phyloP scores from a whole-genome alignment of 805 yeast genomes.

The Barnettozyma botsteinii region DNA sequence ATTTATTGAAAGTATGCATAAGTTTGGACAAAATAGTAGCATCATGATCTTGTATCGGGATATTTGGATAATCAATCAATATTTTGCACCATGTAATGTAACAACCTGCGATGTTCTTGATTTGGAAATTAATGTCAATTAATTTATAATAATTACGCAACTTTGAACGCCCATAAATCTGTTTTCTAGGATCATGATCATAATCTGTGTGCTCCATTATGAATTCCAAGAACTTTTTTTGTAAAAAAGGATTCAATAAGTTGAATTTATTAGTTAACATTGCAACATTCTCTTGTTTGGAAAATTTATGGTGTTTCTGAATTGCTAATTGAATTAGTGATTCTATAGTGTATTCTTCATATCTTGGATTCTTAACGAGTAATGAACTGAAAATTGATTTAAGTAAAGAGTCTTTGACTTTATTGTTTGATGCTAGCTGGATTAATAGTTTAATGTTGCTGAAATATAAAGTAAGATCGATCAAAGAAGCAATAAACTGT shows the following conservation, averaged over 20 bases:
- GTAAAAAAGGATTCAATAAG: constrained; percentile 6
- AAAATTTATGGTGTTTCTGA: constrained; percentile 10
- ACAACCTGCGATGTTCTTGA: constrained; percentile 20
- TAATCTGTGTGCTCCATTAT: constrained; percentile 7
- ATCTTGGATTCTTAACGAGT: constrained; percentile 16
- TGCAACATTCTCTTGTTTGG: constrained; percentile 13
- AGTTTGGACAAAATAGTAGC: constrained; percentile 11
- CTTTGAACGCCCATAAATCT: background rate
- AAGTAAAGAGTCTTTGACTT: background rate
- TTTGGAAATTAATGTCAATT: constrained; percentile 13
- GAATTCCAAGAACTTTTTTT: constrained; percentile 10
- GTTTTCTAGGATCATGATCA: background rate
- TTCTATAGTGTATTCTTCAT: constrained; percentile 19
- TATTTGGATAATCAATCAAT: constrained; percentile 7
- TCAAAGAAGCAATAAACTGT: background rate
- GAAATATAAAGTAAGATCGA: background rate
- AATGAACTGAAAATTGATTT: constrained; percentile 9
- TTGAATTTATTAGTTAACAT: constrained; percentile 13
- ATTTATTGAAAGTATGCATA: constrained; percentile 12
- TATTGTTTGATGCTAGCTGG: background rate
- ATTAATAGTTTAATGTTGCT: constrained; percentile 1
- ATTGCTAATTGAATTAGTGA: constrained; percentile 13
- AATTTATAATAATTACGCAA: constrained; percentile 11
- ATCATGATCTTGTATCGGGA: constrained; percentile 16
- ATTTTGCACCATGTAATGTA: constrained; percentile 18